phyloP scores from a whole-genome alignment of 176 grass and related monocot genomes.

The Triticum monococcum region DNA sequence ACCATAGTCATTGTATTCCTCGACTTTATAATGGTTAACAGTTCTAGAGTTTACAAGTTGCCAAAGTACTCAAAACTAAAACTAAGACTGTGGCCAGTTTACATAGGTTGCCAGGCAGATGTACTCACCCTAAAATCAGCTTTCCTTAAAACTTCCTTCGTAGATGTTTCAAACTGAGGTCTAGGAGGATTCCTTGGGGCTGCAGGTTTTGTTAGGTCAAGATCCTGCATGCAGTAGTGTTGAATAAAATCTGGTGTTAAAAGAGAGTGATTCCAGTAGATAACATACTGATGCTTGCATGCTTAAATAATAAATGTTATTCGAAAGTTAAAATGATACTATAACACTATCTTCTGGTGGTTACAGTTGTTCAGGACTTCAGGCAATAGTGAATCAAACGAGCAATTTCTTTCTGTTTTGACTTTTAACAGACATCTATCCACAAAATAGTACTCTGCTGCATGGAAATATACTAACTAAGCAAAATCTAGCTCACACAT shows the following conservation, averaged over 20 bases:
- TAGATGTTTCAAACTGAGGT: conserved; percentile 68
- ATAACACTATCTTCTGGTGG: background rate
- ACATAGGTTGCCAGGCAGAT: conserved; percentile 8
- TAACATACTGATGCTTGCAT: background rate
- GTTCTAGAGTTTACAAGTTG: background rate
- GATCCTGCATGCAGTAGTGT: conserved; percentile 59
- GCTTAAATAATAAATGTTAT: conserved; percentile 8
- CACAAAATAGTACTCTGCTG: background rate
- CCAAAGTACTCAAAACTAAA: background rate
- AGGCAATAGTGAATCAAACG: background rate
- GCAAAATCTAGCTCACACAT: background rate
- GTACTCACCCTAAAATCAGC: conserved; percentile 86
- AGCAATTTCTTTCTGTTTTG: background rate
- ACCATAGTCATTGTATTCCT: background rate
- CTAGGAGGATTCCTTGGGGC: conserved; percentile 35
- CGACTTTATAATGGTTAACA: background rate
- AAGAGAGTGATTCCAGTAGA: conserved; percentile 4
- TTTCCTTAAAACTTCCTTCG: conserved; percentile 75
- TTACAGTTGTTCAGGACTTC: background rate
- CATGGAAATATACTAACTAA: background rate
- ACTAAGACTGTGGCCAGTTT: background rate
- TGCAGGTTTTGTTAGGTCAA: conserved; percentile 77
- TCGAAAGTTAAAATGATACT: background rate
- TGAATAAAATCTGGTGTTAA: conserved; percentile 22
- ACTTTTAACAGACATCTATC: conserved; percentile 9